Conservation (phyloP, 1,139 yeast genomes). For the Magnusiomyces suaveolens region DNA sequence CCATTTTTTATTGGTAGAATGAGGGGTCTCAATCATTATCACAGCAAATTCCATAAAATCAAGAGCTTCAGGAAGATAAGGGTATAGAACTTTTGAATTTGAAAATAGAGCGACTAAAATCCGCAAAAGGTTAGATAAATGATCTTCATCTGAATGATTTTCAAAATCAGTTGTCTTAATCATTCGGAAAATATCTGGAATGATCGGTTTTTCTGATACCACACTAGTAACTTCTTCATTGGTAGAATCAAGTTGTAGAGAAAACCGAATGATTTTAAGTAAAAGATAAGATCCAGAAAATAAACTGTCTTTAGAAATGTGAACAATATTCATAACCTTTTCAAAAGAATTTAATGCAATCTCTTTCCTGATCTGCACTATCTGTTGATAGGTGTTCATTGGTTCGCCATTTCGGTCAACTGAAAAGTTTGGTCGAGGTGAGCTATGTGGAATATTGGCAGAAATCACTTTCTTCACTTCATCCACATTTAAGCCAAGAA, state of each 20-base stretch:
- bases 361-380: background rate
- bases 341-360: conserved; percentile 24
- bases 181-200: conserved; percentile 33
- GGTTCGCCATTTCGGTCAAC: background rate
- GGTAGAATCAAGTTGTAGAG: conserved; percentile 24
- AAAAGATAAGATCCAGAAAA: conserved; percentile 44
- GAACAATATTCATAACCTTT: conserved; percentile 42
- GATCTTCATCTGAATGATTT: conserved; percentile 23
- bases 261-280: conserved; percentile 27
- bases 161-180: conserved; percentile 32
- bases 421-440: background rate
- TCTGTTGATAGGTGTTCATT: background rate
- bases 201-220: conserved; percentile 23
- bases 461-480: background rate
- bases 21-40: conserved; percentile 17
- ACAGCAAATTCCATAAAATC: conserved; percentile 30
- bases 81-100: conserved; percentile 33
- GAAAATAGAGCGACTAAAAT: conserved; percentile 42
- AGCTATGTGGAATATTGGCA: background rate
- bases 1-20: conserved; percentile 23
- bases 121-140: conserved; percentile 39
- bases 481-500: background rate
- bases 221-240: too few species aligned
- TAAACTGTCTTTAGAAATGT: conserved; percentile 43
- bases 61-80: conserved; percentile 35